Evolutionary conservation across 1,139 yeast species (phyloP), one percentile per base, ranked within the genome.

Genomic region (Sugiyamaella neomexicana): DNA sequence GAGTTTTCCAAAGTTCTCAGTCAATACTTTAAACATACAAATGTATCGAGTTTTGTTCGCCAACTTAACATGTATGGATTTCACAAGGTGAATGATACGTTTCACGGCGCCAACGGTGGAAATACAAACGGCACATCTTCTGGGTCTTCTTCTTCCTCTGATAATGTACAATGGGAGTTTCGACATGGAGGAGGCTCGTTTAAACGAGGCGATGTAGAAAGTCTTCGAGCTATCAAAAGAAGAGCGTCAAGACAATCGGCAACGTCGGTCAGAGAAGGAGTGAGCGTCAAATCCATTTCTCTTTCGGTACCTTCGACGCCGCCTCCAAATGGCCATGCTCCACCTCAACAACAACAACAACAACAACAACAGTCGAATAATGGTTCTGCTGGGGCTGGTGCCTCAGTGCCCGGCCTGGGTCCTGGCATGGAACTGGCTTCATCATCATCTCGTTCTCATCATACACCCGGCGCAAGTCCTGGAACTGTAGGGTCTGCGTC

Each of bases 41-140:
- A 93, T 70, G 91, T 93, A 72, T 91, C 98, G 34, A 84, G 95
- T 61, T 93, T 93, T 76, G 98, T 93, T 13, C 80, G 99, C 55
- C 99, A 93, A 69, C 78, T 93, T 66, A 93, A 93, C 72, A 93
- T 93, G 96, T 93, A 93, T 68, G 99, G 98, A 34, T 93, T 96
- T 88, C 98, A 93, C 73, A 93, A 93, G 72, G 93, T 93, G 10
- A 68, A 64, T 59, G 70, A 69, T 55, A 63, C 66, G 27, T 61
- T 66, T 44, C 67, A 63, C 60, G 58, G 63, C 40, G 54, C 54
- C 40, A 42, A 54, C 23, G 38, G 44, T 16, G 59, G 5, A 20
- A 20, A 5, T 20, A 5, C 25, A 3, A 20, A 20, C 25, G 25
- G 25, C 25, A 20, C 25, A 5, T 20, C 25, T 3, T n/a, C n/a